Evolutionary conservation across 1,284 basidiomycete genomes (phyloP), one percentile per base, ranked within the genome.

Genomic region (Thecaphora thlaspeos): DNA sequence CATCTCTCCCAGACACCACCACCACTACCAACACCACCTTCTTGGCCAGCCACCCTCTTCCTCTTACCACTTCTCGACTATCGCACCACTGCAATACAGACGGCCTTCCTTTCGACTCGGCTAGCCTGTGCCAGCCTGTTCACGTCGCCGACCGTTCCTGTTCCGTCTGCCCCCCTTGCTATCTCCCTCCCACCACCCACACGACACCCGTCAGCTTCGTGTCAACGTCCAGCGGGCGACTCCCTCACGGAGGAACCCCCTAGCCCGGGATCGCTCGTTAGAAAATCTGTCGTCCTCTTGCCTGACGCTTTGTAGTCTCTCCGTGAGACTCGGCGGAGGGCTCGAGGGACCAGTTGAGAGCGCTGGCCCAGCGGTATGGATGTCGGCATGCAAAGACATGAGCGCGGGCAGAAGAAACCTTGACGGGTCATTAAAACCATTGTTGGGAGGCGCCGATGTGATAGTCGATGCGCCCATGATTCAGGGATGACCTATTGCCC

Each of bases 401-500:
- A 50, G 61, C 61, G 61, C 38, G 38, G 38, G 61, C 40, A 64
- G 57, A 64, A 49, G 42, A 44, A 48, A n/a, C 34, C 34, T 51
- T 48, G 4, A 11, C 42, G 44, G 55, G 58, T 51, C 62, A 58
- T 61, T 58, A 65, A 65, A 65, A 65, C 62, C 62, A 65, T 65
- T 46, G 62, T 65, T 59, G 61, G 62, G 62, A 65, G 62, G 62
- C 47, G 48, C 55, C 62, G 54, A 55, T 52, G 43, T 44, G 34
- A 37, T 19, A 46, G 62, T 46, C 39, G 57, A 51, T 51, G 57
- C 41, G 41, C 62, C 62, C 62, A 65, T 65, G 62, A 65, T 58
- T 57, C 61, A 59, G 47, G 62, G 62, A 65, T 65, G 62, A 65
- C 62, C 62, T 50, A 61, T 52, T 57, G 58, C 56, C 62, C 58